These are phyloP conservation scores for Xylaria sp. DNA, from an alignment of 2,329 filamentous ascomycete species.

Conservation along the genomic window DNA sequence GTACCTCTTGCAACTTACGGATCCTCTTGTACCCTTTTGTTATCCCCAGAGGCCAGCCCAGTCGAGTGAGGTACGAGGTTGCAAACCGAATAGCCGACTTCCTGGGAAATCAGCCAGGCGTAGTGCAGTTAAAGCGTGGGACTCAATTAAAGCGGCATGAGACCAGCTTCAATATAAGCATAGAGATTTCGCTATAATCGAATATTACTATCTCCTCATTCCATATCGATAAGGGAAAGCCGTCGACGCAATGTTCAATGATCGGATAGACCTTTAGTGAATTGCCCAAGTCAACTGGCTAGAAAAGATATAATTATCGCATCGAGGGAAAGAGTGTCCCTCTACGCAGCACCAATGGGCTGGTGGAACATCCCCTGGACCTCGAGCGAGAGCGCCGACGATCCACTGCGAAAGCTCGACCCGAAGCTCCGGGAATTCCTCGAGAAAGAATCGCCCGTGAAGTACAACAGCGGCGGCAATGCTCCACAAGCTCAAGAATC, in stretches of 20 bases:
- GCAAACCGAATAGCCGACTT: no score
- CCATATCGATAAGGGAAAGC: constrained; percentile 33
- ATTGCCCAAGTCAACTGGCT: not conserved
- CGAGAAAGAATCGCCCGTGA: constrained; percentile 81
- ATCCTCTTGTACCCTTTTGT: no score
- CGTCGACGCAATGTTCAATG: not conserved
- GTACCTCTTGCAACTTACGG: no score
- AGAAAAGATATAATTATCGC: not conserved
- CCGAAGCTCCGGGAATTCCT: constrained; percentile 86
- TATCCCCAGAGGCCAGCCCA: no score
- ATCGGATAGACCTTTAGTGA: not conserved
- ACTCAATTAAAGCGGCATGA: no score
- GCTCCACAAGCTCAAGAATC: constrained; percentile 27
- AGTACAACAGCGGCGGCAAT: constrained; percentile 60
- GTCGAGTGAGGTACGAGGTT: no score
- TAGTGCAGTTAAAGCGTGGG: no score
- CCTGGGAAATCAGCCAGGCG: no score
- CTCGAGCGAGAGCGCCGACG: constrained; percentile 61
- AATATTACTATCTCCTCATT: constrained; percentile 11
- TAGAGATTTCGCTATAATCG: constrained; percentile 20
- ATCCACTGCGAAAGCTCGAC: constrained; percentile 81
- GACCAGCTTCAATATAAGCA: no score
- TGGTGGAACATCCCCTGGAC: constrained; percentile 67
- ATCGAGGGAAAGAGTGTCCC: not conserved
- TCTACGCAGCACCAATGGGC: constrained; percentile 58